Evolutionary conservation across 2,329 filamentous ascomycete genomes (phyloP).

Genomic region (Aspergillus chevalieri): DNA sequence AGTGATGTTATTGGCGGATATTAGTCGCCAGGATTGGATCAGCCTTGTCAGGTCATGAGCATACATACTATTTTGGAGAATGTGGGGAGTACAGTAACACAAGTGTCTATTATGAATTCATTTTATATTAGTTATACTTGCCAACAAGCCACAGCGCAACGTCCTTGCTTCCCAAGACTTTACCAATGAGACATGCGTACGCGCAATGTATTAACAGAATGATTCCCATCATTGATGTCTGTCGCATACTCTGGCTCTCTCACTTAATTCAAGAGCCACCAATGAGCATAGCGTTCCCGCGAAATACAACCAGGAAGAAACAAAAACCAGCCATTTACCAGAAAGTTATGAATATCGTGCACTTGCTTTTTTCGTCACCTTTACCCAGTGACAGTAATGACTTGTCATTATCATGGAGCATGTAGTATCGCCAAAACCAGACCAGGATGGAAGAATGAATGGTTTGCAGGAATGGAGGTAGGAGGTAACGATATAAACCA

Average conservation of each 20-base stretch:
- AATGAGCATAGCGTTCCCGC: slow-evolving; percentile 14
- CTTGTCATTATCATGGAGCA: not conserved
- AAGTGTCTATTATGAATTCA: not conserved
- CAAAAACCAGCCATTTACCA: slow-evolving; percentile 19
- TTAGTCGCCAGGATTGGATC: not conserved
- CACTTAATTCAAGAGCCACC: slow-evolving; percentile 21
- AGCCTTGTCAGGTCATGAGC: not conserved
- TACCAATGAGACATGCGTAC: not conserved
- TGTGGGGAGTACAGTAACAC: not conserved
- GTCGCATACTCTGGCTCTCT: slow-evolving; percentile 5
- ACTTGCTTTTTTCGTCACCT: not conserved
- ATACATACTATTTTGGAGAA: not conserved
- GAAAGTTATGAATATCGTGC: too few relatives aligned
- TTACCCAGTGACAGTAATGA: not conserved
- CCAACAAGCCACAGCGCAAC: too few relatives aligned
- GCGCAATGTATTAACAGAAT: not conserved
- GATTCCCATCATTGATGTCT: not conserved
- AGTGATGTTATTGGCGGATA: not conserved
- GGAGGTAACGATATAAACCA: not conserved
- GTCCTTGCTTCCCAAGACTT: too few relatives aligned
- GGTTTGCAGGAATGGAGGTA: not conserved
- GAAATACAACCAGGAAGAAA: slow-evolving; percentile 18
- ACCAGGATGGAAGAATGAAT: not conserved
- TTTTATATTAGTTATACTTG: not conserved
- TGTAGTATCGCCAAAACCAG: not conserved